These are phyloP conservation scores for Ophiostoma perfectum DNA, from an alignment of 2,329 filamentous ascomycete genomes.

Conservation along the genomic window DNA sequence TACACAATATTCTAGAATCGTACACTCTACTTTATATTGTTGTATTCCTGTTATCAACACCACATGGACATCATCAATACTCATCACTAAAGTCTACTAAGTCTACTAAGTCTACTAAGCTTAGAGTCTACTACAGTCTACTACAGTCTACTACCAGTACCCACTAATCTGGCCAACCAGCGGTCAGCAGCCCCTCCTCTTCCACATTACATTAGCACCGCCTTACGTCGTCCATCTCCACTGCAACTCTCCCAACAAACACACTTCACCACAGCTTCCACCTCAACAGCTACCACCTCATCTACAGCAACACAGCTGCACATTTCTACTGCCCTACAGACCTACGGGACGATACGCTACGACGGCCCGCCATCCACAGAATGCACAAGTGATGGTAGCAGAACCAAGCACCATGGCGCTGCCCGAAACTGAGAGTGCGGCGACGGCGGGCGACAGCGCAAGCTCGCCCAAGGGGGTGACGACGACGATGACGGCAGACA, in stretches of 20 bases:
- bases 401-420: slow-evolving; percentile 6
- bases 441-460: background rate
- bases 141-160: too few relatives aligned
- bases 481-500: background rate
- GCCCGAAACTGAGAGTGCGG: background rate
- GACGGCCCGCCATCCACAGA: background rate
- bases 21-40: too few relatives aligned
- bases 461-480: background rate
- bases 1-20: too few relatives aligned
- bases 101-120: too few relatives aligned
- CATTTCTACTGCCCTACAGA: background rate
- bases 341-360: background rate
- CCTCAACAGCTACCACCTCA: background rate
- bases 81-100: too few relatives aligned
- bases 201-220: background rate
- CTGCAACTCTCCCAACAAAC: slow-evolving; percentile 8
- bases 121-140: too few relatives aligned
- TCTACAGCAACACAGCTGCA: background rate
- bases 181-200: slow-evolving; percentile 3
- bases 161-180: background rate
- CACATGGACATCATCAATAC: too few relatives aligned
- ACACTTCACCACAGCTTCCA: background rate
- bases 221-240: slow-evolving; percentile 11
- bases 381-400: slow-evolving; percentile 3
- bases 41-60: too few relatives aligned